Conservation (phyloP, 805 yeast genomes). For the Candida tibetensis region DNA sequence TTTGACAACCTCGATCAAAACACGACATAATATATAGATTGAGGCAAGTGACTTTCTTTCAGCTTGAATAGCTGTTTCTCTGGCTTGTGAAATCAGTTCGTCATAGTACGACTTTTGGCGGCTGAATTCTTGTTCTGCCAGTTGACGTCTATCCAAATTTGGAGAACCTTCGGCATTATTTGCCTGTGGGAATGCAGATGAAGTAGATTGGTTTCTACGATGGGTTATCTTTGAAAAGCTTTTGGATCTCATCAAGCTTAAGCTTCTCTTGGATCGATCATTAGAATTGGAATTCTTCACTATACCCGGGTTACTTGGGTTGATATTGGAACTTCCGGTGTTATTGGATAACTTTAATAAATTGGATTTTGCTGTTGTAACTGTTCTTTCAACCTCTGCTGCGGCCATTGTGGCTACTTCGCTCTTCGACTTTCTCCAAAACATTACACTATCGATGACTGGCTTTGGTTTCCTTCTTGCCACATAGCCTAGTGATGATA, state of each 20-base stretch:
- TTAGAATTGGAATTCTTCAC: slow-evolving; percentile 11
- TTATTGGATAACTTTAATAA: slow-evolving; percentile 34
- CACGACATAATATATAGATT: slow-evolving; percentile 86
- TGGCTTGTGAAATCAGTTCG: slow-evolving; percentile 39
- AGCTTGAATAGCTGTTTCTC: slow-evolving; percentile 73
- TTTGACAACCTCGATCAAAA: slow-evolving; percentile 84
- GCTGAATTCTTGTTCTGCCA: slow-evolving; percentile 15
- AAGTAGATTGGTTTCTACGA: slow-evolving; percentile 50
- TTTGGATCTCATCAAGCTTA: slow-evolving; percentile 39
- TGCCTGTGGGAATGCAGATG: slow-evolving; percentile 25
- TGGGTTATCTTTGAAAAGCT: slow-evolving; percentile 42
- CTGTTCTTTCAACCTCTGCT: slow-evolving; percentile 35
- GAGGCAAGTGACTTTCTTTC: slow-evolving; percentile 85
- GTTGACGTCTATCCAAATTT: slow-evolving; percentile 7
- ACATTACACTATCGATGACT: slow-evolving; percentile 96
- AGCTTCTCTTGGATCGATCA: slow-evolving; percentile 34
- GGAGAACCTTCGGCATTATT: slow-evolving; percentile 5
- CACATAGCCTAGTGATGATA: slow-evolving; percentile 84
- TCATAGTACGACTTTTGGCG: slow-evolving; percentile 28
- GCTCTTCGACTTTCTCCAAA: slow-evolving; percentile 92
- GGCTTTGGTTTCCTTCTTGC: slow-evolving; percentile 90
- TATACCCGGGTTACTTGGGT: slow-evolving; percentile 14
- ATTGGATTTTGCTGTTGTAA: slow-evolving; percentile 46
- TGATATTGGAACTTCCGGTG: slow-evolving; percentile 1
- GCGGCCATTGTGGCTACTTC: slow-evolving; percentile 65